Evolutionary conservation across 1,284 basidiomycete genomes (phyloP), one percentile per base, ranked within the genome.

Genomic region (Leucoagaricus sp.): DNA sequence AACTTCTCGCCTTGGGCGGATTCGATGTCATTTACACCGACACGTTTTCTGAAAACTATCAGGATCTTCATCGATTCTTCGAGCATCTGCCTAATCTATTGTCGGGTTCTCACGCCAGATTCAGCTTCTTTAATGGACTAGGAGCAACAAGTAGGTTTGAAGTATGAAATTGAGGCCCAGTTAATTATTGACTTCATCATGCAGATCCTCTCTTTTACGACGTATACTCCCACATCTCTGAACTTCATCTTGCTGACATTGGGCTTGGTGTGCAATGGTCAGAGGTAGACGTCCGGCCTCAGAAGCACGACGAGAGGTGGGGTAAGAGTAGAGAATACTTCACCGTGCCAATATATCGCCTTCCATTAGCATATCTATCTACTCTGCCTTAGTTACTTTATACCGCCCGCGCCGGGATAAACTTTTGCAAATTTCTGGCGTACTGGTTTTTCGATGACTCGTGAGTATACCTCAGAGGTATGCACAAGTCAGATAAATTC

Each of bases 91-190:
- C 94, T 0, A 83, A 91, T 66, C 76, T 98, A 1, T 77, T 98
- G n/a, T 80, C 83, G 23, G 87, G 89, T 0, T 83, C 88, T 7
- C 77, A 87, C 3, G 87, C 92, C 17, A 77, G 86, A n/a, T 94
- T 96, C 70, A 91, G 94, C 57, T 99, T 98, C 75, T 99, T 98
- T 82, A 94, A 99, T 69, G 96, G 96, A 4, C 81, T 99, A 1
- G 97, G 93, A 15, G 96, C 94, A 21, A 98, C 95, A 8, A 96
- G 95, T 93, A 67, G 64, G 77, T 67, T 10, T 15, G 5, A 21
- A 41, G 19, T 13, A 21, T 38, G 60, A 75, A 76, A 59, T 50
- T 49, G n/a, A n/a, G n/a, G n/a, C n/a, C n/a, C n/a, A n/a, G n/a
- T n/a, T n/a, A n/a, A n/a, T 57, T 40, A 52, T 58, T 8, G 57